Conservation (phyloP, 176 grass and related monocot species). For the Stipa capillata region DNA sequence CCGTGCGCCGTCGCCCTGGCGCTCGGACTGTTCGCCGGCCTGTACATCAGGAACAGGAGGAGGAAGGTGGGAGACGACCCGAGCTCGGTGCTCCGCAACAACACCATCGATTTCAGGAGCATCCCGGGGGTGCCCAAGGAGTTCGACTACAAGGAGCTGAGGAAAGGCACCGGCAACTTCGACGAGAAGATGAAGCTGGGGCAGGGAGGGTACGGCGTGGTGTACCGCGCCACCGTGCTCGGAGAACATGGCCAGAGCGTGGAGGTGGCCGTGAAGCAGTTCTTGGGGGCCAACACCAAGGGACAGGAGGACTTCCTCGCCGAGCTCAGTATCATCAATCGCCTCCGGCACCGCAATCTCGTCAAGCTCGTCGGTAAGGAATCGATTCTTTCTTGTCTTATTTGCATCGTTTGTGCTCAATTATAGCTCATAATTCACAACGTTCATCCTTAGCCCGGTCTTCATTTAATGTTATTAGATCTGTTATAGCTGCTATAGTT, state of each 20-base stretch:
- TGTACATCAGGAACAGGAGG: constrained; percentile 38
- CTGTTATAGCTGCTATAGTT: neutral
- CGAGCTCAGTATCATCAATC: constrained; percentile 90
- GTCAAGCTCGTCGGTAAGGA: constrained; percentile 67
- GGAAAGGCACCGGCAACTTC: constrained; percentile 71
- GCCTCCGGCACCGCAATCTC: constrained; percentile 78
- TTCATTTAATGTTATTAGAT: neutral
- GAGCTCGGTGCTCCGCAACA: constrained; percentile 24
- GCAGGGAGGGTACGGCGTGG: constrained; percentile 79
- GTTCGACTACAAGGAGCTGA: constrained; percentile 69
- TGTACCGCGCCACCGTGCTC: constrained; percentile 58
- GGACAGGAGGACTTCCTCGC: constrained; percentile 86
- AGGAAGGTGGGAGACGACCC: constrained; percentile 32
- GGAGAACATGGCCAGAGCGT: constrained; percentile 40
- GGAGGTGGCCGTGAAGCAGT: constrained; percentile 81
- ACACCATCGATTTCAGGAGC: constrained; percentile 34
- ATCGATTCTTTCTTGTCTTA: neutral
- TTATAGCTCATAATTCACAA: neutral
- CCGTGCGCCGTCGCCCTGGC: constrained; percentile 23
- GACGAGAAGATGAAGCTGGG: constrained; percentile 86
- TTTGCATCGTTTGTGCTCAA: neutral
- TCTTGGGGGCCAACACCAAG: constrained; percentile 68
- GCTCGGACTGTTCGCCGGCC: constrained; percentile 18
- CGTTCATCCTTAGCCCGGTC: neutral
- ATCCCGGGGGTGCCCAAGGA: constrained; percentile 73